A percentile compares a stretch with the other conserved stretches of the same genome.
These are phyloP conservation scores for Priceomyces castillae DNA, from an alignment of 805 yeast species.

Conservation along the genomic window DNA sequence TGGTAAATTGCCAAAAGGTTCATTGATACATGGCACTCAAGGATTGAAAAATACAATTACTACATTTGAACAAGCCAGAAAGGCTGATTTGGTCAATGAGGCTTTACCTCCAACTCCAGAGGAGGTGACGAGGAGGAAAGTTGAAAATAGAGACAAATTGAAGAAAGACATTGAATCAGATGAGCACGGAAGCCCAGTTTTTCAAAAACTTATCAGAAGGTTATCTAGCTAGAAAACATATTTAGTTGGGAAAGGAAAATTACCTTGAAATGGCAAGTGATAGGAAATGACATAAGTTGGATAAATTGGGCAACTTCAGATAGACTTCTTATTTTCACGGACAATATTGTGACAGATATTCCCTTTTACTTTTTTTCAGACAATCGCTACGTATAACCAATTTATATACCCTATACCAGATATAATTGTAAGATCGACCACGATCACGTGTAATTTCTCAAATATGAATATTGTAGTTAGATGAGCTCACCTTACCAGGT, in stretches of 20 bases:
- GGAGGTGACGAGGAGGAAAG: slow-evolving; percentile 47
- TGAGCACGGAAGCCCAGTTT: slow-evolving; percentile 32
- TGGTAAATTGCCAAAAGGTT: slow-evolving; percentile 83
- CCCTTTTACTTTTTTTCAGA: too few relatives aligned
- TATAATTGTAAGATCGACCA: background rate
- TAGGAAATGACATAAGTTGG: too few relatives aligned
- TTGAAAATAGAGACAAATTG: slow-evolving; percentile 45
- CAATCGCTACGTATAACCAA: too few relatives aligned
- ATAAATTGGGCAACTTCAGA: too few relatives aligned
- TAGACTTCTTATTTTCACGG: too few relatives aligned
- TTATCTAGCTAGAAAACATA: slow-evolving; percentile 15
- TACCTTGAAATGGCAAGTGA: too few relatives aligned
- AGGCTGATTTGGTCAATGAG: slow-evolving; percentile 79
- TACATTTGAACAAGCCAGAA: slow-evolving; percentile 79
- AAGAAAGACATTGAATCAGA: slow-evolving; percentile 32
- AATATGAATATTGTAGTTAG: background rate
- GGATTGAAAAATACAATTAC: slow-evolving; percentile 68
- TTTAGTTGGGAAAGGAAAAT: too few relatives aligned
- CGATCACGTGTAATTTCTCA: background rate
- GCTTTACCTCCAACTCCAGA: slow-evolving; percentile 79
- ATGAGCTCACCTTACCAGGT: background rate
- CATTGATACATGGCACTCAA: slow-evolving; percentile 77
- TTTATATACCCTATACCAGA: too few relatives aligned
- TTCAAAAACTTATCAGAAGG: slow-evolving; percentile 37
- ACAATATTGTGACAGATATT: too few relatives aligned